Evolutionary conservation across 768 basidiomycete genomes (phyloP).

Genomic region (Mycena leptocephala): DNA sequence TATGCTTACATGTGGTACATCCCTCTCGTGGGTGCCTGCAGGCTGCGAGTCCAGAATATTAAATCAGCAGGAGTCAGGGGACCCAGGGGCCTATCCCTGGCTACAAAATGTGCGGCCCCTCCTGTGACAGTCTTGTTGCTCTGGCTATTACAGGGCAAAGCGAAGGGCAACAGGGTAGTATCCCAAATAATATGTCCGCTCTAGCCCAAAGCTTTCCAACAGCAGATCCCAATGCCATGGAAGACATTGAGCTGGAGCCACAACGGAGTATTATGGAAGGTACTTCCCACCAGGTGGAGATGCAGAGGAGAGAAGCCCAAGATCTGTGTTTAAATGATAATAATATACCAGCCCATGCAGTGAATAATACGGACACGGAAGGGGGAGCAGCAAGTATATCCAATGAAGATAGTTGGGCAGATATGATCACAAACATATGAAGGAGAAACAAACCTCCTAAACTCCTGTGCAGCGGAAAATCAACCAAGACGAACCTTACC

Average conservation of each 20-base stretch:
- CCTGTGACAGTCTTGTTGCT: not conserved
- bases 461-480: not conserved
- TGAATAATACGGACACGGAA: not conserved
- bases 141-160: not conserved
- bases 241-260: too few relatives aligned
- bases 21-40: too few relatives aligned
- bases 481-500: not conserved
- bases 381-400: too few relatives aligned
- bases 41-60: too few relatives aligned
- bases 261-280: too few relatives aligned
- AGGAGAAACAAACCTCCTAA: not conserved
- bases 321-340: not conserved
- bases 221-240: not conserved
- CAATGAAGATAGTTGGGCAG: too few relatives aligned
- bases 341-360: not conserved
- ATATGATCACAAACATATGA: not conserved
- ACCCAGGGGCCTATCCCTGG: constrained; percentile 2
- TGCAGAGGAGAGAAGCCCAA: too few relatives aligned
- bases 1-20: too few relatives aligned
- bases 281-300: too few relatives aligned
- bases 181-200: not conserved
- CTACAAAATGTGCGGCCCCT: not conserved
- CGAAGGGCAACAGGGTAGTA: not conserved
- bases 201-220: not conserved
- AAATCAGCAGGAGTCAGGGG: too few relatives aligned